phyloP scores from a whole-genome alignment of 345 rosid species.

The Hibiscus syriacus region DNA sequence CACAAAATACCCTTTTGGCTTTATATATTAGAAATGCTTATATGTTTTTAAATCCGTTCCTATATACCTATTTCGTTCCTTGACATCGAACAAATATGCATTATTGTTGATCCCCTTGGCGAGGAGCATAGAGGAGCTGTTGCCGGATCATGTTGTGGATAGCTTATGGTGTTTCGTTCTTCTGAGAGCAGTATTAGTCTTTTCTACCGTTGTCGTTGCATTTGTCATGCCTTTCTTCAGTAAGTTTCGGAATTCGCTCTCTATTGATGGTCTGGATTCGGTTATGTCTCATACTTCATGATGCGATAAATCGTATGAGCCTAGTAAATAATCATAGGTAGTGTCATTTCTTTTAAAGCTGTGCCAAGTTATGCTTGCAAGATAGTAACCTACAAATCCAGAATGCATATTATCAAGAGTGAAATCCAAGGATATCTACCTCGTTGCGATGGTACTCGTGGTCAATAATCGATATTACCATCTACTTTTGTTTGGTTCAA shows the following conservation, averaged over 20 bases:
- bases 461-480: neutral
- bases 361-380: neutral
- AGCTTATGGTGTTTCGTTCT: constrained; percentile 53
- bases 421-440: neutral
- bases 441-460: neutral
- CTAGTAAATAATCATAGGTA: neutral
- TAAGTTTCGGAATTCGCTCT: constrained; percentile 15
- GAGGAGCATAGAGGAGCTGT: constrained; percentile 86
- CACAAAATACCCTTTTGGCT: constrained; percentile 68
- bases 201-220: constrained; percentile 75
- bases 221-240: constrained; percentile 85
- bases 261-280: neutral
- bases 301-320: neutral
- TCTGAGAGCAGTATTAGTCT: constrained; percentile 64
- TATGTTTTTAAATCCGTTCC: neutral
- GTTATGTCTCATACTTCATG: neutral
- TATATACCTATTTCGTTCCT: constrained; percentile 17
- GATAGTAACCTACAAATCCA: neutral
- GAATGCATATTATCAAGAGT: neutral
- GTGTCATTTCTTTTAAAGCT: neutral
- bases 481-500: neutral
- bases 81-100: constrained; percentile 45
- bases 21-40: neutral
- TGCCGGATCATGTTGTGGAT: constrained; percentile 46
- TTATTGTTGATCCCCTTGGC: constrained; percentile 81